phyloP scores from a whole-genome alignment of 176 grass and related monocot species.

The Echinochloa phyllopogon region DNA sequence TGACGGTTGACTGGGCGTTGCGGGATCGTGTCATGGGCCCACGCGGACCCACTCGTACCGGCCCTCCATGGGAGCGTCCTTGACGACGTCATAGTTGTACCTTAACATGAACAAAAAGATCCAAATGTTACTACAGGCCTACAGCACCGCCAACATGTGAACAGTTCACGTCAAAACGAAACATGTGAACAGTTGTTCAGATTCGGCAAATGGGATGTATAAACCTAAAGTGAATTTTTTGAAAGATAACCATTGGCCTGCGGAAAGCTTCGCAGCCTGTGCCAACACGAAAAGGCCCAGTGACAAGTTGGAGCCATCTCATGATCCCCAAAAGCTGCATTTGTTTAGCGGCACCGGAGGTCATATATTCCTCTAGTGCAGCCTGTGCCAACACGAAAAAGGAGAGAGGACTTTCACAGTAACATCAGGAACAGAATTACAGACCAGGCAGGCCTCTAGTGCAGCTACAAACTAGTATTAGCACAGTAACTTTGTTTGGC shows the following conservation, averaged over 20 bases:
- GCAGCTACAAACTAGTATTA: background rate
- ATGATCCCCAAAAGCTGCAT: background rate
- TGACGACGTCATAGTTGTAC: constrained; percentile 66
- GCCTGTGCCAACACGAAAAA: no score
- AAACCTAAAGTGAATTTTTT: background rate
- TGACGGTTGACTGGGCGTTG: constrained; percentile 44
- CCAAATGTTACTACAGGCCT: constrained; percentile 19
- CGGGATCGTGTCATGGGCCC: constrained; percentile 28
- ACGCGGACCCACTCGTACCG: constrained; percentile 58
- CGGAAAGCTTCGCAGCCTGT: constrained; percentile 14
- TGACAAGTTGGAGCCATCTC: constrained; percentile 5
- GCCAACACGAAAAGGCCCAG: background rate
- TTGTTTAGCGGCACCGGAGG: background rate
- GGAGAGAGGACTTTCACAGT: background rate
- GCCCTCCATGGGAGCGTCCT: constrained; percentile 60
- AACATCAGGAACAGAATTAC: background rate
- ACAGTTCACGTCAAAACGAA: background rate
- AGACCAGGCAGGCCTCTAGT: background rate
- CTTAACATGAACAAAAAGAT: constrained; percentile 46
- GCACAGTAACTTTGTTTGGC: constrained; percentile 21
- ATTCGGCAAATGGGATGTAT: background rate
- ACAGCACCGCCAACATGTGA: background rate
- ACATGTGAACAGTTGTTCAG: background rate
- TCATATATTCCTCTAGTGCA: background rate
- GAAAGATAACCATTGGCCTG: background rate